phyloP scores from a whole-genome alignment of 345 rosid species.

The Eucalyptus viminalis region DNA sequence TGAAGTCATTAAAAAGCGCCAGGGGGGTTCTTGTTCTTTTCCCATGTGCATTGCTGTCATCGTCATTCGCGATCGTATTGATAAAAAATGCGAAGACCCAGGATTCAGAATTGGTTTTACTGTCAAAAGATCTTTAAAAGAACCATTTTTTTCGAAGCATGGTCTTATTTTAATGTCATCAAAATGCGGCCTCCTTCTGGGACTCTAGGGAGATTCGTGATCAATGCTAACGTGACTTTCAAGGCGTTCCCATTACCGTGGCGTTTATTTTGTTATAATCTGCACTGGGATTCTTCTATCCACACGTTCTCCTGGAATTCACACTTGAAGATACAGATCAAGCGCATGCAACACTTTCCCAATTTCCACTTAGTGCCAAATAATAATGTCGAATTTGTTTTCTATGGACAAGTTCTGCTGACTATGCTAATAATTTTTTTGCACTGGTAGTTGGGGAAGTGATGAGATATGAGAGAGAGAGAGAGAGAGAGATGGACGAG shows the following conservation, averaged over 20 bases:
- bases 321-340: neutral
- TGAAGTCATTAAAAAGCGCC: neutral
- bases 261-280: neutral
- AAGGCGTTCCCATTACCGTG: neutral
- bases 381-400: neutral
- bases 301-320: neutral
- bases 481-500: neutral
- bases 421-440: neutral
- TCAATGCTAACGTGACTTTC: neutral
- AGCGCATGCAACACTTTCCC: neutral
- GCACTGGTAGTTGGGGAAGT: neutral
- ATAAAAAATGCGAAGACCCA: neutral
- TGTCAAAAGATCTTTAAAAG: neutral
- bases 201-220: neutral
- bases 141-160: neutral
- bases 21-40: neutral
- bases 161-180: neutral
- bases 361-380: neutral
- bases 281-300: neutral
- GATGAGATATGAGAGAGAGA: neutral
- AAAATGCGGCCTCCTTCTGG: neutral
- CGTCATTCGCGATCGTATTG: neutral
- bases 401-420: neutral
- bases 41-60: neutral
- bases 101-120: neutral